Evolutionary conservation across 208 protist species (phyloP), one percentile per base, ranked within the genome.

Genomic region (Trypanosoma theileri): DNA sequence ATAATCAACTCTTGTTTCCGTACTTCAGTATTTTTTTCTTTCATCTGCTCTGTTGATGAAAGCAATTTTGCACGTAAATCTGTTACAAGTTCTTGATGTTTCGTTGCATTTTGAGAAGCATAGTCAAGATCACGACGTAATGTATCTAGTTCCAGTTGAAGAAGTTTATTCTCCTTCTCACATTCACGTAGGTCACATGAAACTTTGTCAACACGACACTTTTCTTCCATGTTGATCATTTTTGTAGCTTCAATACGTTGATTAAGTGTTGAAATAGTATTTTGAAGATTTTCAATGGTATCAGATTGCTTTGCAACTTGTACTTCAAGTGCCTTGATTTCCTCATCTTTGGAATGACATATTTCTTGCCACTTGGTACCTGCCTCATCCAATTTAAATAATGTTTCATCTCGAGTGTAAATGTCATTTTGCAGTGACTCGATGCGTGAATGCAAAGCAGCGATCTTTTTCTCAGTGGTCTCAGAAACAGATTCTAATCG

Each of bases 191-290:
- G 12, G 48, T 93, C 79, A 59, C 84, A 86, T n/a, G 71, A 77
- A 41, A 88, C 50, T 61, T 80, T 83, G 46, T 91, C 85, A 17
- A 82, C 80, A n/a, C 81, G 73, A 9, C 82, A 73, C 52, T 85
- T 89, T 11, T 75, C 83, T 54, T 84, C 78, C 11, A 93, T 59
- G 45, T 81, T 86, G n/a, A 83, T 41, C 80, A 89, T 80, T 60
- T 89, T 92, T 17, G 66, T 75, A 4, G 81, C 82, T 66, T 89
- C 91, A 41, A 92, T 68, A 11, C 80, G 79, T 53, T 95, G 84
- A 58, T 87, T 91, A 6, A 91, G 85, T 10, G 73, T 80, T n/a
- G 45, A 84, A 60, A 91, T 85, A 4, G 79, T 86, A 54, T 75
- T 77, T 61, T 91, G 79, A 55, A 95, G 61, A 45, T 82, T 74